These are phyloP conservation scores for Perkinsus chesapeaki DNA, from an alignment of 169 alveolate genomes.

Conservation along the genomic window DNA sequence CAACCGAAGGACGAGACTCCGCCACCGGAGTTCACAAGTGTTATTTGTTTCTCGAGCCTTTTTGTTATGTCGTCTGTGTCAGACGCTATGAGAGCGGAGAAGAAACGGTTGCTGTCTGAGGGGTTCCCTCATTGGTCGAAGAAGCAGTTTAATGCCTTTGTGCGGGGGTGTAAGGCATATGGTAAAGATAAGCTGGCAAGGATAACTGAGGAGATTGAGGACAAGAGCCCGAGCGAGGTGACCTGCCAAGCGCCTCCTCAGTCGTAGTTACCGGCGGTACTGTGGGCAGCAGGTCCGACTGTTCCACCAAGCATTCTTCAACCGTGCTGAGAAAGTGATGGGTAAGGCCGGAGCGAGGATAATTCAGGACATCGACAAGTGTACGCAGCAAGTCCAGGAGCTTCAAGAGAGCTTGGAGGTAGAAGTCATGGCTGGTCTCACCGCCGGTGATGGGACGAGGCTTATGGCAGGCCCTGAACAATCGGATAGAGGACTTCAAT, in stretches of 20 bases:
- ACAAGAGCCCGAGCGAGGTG: not conserved
- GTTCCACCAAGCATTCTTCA: not conserved
- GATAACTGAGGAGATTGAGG: not conserved
- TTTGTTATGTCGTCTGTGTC: not conserved
- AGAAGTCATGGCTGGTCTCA: not conserved
- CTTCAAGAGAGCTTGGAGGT: not conserved
- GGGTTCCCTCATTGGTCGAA: slow-evolving; percentile 72
- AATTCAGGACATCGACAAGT: not conserved
- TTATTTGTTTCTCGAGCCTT: not conserved
- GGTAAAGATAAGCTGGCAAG: slow-evolving; percentile 40
- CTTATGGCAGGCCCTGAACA: not conserved
- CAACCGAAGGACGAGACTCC: not conserved
- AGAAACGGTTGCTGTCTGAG: slow-evolving; percentile 49
- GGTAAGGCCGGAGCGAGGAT: not conserved
- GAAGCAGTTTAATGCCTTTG: slow-evolving; percentile 58
- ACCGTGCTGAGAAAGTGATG: not conserved
- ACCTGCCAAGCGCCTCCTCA: no score
- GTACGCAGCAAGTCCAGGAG: not conserved
- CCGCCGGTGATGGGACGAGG: not conserved
- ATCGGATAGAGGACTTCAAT: not conserved
- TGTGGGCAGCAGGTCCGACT: not conserved
- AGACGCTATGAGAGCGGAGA: not conserved
- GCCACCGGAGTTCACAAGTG: not conserved
- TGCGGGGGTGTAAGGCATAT: slow-evolving; percentile 46
- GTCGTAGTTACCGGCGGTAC: no score